Conservation (phyloP, 768 basidiomycete genomes). For the Amanita molliuscula region DNA sequence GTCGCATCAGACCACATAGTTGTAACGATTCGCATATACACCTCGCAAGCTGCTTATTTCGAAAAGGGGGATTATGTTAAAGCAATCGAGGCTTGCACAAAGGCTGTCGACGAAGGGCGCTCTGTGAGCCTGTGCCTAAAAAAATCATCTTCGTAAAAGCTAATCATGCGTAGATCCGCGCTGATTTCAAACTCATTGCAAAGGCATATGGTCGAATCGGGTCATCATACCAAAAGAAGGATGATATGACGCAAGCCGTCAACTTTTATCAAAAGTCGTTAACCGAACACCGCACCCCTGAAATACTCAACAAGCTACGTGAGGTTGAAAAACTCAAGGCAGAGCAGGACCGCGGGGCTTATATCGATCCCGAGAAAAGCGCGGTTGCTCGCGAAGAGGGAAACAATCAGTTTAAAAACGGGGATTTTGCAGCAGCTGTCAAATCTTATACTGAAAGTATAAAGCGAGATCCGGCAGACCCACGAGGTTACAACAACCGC, state of each 20-base stretch:
- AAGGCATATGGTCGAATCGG: slow-evolving; percentile 92
- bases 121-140: slow-evolving; percentile 30
- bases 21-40: not conserved
- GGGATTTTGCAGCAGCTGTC: slow-evolving; percentile 87
- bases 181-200: slow-evolving; percentile 91
- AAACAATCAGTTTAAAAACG: slow-evolving; percentile 83
- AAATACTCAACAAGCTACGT: slow-evolving; percentile 84
- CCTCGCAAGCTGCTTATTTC: slow-evolving; percentile 69
- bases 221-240: slow-evolving; percentile 73
- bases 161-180: slow-evolving; percentile 46
- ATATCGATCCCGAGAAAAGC: slow-evolving; percentile 80
- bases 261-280: slow-evolving; percentile 92
- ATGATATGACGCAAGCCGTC: slow-evolving; percentile 67
- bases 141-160: not conserved
- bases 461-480: slow-evolving; percentile 86
- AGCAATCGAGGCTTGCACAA: slow-evolving; percentile 84
- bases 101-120: slow-evolving; percentile 94
- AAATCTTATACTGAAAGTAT: slow-evolving; percentile 93
- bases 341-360: slow-evolving; percentile 72
- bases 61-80: slow-evolving; percentile 91
- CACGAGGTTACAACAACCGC: slow-evolving; percentile 94
- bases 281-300: slow-evolving; percentile 92
- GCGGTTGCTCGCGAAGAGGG: slow-evolving; percentile 85
- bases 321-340: slow-evolving; percentile 68
- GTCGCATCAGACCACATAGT: slow-evolving; percentile 11